A percentile compares a stretch with the other conserved stretches of the same genome.
These are phyloP conservation scores for Dothidotthia symphoricarpi DNA, from an alignment of 2,329 filamentous ascomycete species.

Conservation along the genomic window DNA sequence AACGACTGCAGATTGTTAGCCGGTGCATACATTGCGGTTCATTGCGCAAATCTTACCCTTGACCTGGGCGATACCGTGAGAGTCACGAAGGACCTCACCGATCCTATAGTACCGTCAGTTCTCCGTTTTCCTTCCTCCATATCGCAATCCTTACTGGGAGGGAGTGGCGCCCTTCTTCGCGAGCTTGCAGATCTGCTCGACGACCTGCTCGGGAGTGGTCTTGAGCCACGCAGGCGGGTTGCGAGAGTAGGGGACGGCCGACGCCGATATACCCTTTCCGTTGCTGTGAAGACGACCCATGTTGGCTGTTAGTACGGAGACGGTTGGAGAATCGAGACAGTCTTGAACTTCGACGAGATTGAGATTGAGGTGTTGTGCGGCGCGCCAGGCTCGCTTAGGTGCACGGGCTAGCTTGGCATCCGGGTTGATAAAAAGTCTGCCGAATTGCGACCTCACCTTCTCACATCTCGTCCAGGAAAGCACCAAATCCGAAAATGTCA, in stretches of 20 bases:
- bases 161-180: slow-evolving; percentile 98
- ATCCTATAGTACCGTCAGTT: slow-evolving; percentile 54
- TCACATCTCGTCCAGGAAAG: background rate
- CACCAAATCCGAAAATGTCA: background rate
- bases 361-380: slow-evolving; percentile 7
- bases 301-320: slow-evolving; percentile 46
- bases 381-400: slow-evolving; percentile 4
- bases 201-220: slow-evolving; percentile 96
- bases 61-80: slow-evolving; percentile 96
- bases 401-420: slow-evolving; percentile 16
- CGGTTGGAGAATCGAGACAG: slow-evolving; percentile 20
- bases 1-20: slow-evolving; percentile 43
- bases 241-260: slow-evolving; percentile 95
- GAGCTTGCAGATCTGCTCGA: slow-evolving; percentile 99
- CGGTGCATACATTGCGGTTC: background rate
- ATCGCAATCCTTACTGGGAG: slow-evolving; percentile 59
- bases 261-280: slow-evolving; percentile 98
- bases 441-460: slow-evolving; percentile 4
- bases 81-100: slow-evolving; percentile 97
- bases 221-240: slow-evolving; percentile 92
- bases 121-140: background rate
- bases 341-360: slow-evolving; percentile 15
- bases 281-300: slow-evolving; percentile 99
- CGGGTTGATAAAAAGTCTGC: slow-evolving; percentile 6
- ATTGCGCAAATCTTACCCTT: slow-evolving; percentile 65